These are phyloP conservation scores for Fulvia fulva DNA, from an alignment of 2,329 filamentous ascomycete species.

Conservation along the genomic window DNA sequence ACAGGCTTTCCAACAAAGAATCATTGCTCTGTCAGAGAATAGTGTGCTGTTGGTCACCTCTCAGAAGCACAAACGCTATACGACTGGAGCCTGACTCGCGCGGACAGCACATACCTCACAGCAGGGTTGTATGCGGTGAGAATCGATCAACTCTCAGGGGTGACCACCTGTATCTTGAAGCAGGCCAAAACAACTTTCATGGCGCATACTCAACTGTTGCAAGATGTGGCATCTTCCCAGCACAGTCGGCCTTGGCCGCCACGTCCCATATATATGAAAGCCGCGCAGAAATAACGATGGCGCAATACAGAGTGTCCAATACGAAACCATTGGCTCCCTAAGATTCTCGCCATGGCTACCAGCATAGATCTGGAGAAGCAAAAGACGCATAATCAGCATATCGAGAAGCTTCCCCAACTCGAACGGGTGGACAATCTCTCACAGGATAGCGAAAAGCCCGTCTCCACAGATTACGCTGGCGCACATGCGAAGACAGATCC, in stretches of 20 bases:
- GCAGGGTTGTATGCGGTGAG: not conserved
- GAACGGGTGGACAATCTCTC: not conserved
- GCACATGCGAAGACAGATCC: slow-evolving; percentile 33
- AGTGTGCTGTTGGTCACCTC: no score
- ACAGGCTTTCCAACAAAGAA: no score
- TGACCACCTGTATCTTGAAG: not conserved
- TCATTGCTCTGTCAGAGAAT: no score
- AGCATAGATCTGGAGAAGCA: not conserved
- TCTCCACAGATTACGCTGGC: slow-evolving; percentile 27
- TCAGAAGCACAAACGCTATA: no score
- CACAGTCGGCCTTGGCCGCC: not conserved
- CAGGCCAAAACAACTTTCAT: not conserved
- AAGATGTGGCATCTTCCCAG: not conserved
- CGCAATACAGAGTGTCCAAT: not conserved
- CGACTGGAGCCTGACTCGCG: not conserved
- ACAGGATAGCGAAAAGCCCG: not conserved
- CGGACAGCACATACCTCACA: not conserved
- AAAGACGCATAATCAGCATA: not conserved
- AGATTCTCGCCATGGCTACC: not conserved
- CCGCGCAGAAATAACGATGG: not conserved
- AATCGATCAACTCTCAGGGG: not conserved
- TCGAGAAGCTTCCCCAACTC: not conserved
- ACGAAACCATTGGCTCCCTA: not conserved
- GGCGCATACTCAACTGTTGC: not conserved
- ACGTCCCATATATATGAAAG: not conserved